Conservation (phyloP, 441 rosid genomes). For the Jatropha podagrica region DNA sequence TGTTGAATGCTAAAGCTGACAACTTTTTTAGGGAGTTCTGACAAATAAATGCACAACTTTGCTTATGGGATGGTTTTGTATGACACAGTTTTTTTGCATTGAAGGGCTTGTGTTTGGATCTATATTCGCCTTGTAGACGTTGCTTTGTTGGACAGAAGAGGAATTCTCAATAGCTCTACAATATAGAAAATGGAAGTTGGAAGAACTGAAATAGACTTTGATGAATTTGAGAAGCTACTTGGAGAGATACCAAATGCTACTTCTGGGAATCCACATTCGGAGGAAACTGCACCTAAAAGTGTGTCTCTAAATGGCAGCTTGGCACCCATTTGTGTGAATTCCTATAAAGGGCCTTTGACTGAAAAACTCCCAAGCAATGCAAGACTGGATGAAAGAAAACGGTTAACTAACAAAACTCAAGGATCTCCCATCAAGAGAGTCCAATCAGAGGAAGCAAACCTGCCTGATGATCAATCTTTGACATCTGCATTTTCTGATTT, state of each 20-base stretch:
- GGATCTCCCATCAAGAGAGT: slow-evolving; percentile 35
- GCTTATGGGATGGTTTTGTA: slow-evolving; percentile 8
- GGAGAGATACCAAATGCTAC: slow-evolving; percentile 84
- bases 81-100: slow-evolving; percentile 17
- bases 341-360: slow-evolving; percentile 33
- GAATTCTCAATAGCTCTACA: slow-evolving; percentile 6
- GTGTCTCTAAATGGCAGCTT: slow-evolving; percentile 28
- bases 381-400: slow-evolving; percentile 30
- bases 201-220: slow-evolving; percentile 56
- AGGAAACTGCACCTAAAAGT: slow-evolving; percentile 37
- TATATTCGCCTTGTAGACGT: slow-evolving; percentile 18
- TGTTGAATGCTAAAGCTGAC: neutral
- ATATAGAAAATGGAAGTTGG: slow-evolving; percentile 51
- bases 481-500: slow-evolving; percentile 54
- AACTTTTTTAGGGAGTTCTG: neutral
- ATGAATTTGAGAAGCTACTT: slow-evolving; percentile 80
- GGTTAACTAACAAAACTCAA: slow-evolving; percentile 29
- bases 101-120: slow-evolving; percentile 30
- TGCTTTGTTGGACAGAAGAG: slow-evolving; percentile 18
- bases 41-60: neutral
- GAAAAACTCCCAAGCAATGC: slow-evolving; percentile 38
- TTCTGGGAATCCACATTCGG: slow-evolving; percentile 48
- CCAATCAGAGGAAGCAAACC: slow-evolving; percentile 40
- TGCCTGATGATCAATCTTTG: slow-evolving; percentile 57
- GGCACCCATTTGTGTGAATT: slow-evolving; percentile 36